These are phyloP conservation scores for Cynanchum wilfordii DNA, from an alignment of 257 asterid genomes.

Conservation along the genomic window DNA sequence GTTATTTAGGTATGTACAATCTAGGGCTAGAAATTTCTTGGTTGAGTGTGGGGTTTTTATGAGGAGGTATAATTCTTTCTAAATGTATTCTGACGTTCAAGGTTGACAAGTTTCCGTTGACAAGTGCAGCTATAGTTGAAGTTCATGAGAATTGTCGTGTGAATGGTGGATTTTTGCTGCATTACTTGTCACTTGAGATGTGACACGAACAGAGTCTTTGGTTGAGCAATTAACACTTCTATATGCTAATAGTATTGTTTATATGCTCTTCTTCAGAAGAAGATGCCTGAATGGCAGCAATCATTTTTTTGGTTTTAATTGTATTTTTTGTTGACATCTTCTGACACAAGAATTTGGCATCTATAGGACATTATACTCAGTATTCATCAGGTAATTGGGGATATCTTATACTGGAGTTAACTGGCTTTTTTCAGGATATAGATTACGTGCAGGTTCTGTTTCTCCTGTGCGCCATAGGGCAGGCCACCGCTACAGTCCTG, in stretches of 20 bases:
- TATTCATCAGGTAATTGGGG: slow-evolving; percentile 40
- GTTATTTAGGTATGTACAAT: slow-evolving; percentile 1
- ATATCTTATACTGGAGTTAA: slow-evolving; percentile 54
- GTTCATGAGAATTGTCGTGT: slow-evolving; percentile 21
- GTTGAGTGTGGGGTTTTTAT: not conserved
- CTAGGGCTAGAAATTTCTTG: slow-evolving; percentile 10
- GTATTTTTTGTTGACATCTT: slow-evolving; percentile 39
- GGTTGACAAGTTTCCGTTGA: slow-evolving; percentile 22
- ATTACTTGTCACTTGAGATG: slow-evolving; percentile 23
- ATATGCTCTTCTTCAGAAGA: slow-evolving; percentile 37
- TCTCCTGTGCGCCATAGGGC: slow-evolving; percentile 75
- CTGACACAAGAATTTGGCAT: slow-evolving; percentile 46
- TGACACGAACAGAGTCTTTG: slow-evolving; percentile 27
- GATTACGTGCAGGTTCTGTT: slow-evolving; percentile 71
- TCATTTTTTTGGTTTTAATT: slow-evolving; percentile 34
- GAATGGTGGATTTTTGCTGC: slow-evolving; percentile 32
- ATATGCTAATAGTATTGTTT: slow-evolving; percentile 21
- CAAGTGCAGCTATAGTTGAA: slow-evolving; percentile 18
- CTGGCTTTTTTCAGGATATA: slow-evolving; percentile 88
- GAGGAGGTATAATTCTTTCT: slow-evolving; percentile 2
- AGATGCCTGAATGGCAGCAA: slow-evolving; percentile 42
- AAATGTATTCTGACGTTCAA: slow-evolving; percentile 17
- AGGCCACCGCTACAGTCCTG: slow-evolving; percentile 57
- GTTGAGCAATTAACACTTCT: slow-evolving; percentile 21
- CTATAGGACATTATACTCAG: slow-evolving; percentile 41